Percentiles rank a stretch among this genome's conserved stretches.
Conservation (phyloP, 2,329 filamentous ascomycete species). For the Ambrosiella beaveri region DNA sequence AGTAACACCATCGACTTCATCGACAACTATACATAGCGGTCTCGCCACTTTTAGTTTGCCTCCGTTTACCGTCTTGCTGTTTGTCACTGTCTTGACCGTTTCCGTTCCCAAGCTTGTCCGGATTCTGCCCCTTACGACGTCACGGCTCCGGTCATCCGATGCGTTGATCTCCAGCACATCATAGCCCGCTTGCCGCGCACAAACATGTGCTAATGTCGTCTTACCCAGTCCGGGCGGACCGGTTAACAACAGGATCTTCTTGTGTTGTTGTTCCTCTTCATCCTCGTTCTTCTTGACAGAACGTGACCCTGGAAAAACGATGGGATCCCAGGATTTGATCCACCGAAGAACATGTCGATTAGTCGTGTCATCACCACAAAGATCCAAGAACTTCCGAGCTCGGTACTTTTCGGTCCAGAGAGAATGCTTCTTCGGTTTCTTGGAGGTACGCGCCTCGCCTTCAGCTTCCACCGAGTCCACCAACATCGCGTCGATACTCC, state of each 20-base stretch:
- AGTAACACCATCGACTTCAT: constrained; percentile 92
- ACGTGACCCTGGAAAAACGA: constrained; percentile 73
- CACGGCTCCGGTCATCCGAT: constrained; percentile 77
- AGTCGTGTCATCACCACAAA: constrained; percentile 87
- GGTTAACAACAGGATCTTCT: constrained; percentile 77
- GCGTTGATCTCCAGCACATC: constrained; percentile 96
- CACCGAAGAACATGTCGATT: constrained; percentile 80
- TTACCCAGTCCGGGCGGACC: constrained; percentile 90
- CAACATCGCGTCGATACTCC: constrained; percentile 3
- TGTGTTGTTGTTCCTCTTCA: constrained; percentile 48
- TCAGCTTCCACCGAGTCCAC: constrained; percentile 27
- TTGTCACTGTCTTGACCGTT: constrained; percentile 63
- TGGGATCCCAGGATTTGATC: constrained; percentile 84
- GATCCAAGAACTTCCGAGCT: constrained; percentile 75
- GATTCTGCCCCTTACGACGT: constrained; percentile 83
- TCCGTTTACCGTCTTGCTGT: constrained; percentile 18
- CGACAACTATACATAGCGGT: constrained; percentile 84
- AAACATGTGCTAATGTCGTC: constrained; percentile 90
- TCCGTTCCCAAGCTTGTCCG: constrained; percentile 85
- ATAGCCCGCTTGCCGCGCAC: constrained; percentile 85
- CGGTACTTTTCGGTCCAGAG: constrained; percentile 98
- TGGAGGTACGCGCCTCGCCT: constrained; percentile 13
- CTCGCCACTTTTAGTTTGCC: constrained; percentile 41
- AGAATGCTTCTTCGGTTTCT: constrained; percentile 33
- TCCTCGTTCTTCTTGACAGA: constrained; percentile 32